These are phyloP conservation scores for Mucor piriformis DNA, from an alignment of 371 early-diverging fungal genomes.

Conservation along the genomic window DNA sequence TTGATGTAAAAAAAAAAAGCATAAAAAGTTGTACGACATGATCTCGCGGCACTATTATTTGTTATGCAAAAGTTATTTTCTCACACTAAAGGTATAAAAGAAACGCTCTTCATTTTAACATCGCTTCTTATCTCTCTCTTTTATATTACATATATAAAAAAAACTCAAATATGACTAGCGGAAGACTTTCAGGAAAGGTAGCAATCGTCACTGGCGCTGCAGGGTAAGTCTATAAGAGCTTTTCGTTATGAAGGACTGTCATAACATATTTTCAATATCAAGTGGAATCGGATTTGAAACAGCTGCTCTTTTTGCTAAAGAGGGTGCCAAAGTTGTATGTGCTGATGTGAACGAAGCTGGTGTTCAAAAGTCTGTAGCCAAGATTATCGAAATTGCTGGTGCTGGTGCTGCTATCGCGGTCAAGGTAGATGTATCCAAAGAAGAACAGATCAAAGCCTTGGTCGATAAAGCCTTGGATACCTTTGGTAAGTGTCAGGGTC, in stretches of 20 bases:
- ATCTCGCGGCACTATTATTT: too few relatives aligned
- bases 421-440: slow-evolving; percentile 74
- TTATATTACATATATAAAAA: background rate
- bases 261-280: background rate
- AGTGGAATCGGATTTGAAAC: slow-evolving; percentile 88
- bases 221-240: slow-evolving; percentile 46
- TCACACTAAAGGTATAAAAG: background rate
- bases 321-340: slow-evolving; percentile 83
- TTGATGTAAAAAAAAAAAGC: too few relatives aligned
- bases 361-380: slow-evolving; percentile 50
- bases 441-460: slow-evolving; percentile 70
- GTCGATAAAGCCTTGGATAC: slow-evolving; percentile 69
- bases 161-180: slow-evolving; percentile 21
- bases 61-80: background rate
- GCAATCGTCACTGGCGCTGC: slow-evolving; percentile 88
- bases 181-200: slow-evolving; percentile 68
- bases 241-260: too few relatives aligned
- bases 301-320: slow-evolving; percentile 74
- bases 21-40: too few relatives aligned
- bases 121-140: background rate
- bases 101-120: background rate
- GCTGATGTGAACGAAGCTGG: slow-evolving; percentile 77
- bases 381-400: slow-evolving; percentile 46
- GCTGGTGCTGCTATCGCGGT: slow-evolving; percentile 46
- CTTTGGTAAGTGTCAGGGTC: slow-evolving; percentile 66